Conservation (phyloP, 2,329 filamentous ascomycete genomes). For the Colletotrichum orbiculare region DNA sequence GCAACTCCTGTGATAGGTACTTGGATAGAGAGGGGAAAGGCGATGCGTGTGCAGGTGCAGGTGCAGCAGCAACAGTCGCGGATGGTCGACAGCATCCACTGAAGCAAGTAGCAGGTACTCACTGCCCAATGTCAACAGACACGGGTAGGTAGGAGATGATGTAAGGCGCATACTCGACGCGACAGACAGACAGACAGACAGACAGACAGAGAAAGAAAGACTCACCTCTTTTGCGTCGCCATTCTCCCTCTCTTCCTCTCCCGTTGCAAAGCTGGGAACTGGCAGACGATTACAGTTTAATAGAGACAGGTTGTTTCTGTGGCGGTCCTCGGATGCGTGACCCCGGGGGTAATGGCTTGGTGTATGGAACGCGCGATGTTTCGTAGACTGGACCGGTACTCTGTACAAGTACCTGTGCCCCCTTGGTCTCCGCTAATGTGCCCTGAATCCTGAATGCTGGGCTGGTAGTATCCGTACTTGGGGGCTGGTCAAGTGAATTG, state of each 20-base stretch:
- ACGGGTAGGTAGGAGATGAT: neutral
- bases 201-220: conserved; percentile 20
- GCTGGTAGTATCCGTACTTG: neutral
- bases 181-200: neutral
- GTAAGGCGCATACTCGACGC: neutral
- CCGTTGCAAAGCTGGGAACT: conserved; percentile 5
- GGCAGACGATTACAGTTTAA: conserved; percentile 32
- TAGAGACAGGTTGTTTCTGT: conserved; percentile 29
- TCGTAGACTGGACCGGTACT: conserved; percentile 32
- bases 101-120: no score
- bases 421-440: conserved; percentile 28
- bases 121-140: neutral
- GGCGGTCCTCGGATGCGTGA: conserved; percentile 30
- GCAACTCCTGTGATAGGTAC: no score
- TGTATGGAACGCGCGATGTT: conserved; percentile 38
- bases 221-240: conserved; percentile 50
- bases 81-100: no score
- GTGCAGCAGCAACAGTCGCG: no score
- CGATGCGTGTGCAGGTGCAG: conserved; percentile 8
- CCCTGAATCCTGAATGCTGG: conserved; percentile 1
- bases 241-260: conserved; percentile 38
- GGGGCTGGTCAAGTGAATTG: conserved; percentile 10
- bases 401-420: conserved; percentile 25
- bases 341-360: conserved; percentile 30
- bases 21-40: neutral